Evolutionary conservation across 2,329 filamentous ascomycete species (phyloP).

Genomic region (Ploettnerulaceae sp.): DNA sequence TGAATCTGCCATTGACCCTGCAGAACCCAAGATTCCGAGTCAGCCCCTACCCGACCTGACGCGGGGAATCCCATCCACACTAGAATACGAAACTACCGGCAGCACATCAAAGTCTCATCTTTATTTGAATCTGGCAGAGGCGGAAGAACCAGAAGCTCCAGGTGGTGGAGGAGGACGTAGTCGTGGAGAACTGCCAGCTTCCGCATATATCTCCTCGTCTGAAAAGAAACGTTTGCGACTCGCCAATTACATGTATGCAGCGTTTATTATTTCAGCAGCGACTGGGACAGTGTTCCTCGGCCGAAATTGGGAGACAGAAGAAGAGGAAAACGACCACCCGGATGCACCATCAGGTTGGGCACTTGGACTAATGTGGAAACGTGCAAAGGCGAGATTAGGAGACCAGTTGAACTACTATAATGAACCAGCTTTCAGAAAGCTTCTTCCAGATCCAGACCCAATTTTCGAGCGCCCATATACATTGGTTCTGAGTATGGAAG

Average conservation of each 20-base stretch:
- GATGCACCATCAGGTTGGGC: constrained; percentile 79
- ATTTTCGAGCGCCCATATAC: constrained; percentile 84
- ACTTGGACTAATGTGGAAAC: constrained; percentile 70
- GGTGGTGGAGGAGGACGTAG: constrained; percentile 46
- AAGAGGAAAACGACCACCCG: constrained; percentile 63
- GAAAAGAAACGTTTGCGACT: constrained; percentile 75
- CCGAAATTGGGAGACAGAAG: constrained; percentile 75
- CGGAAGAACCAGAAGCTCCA: constrained; percentile 36
- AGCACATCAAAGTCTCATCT: constrained; percentile 35
- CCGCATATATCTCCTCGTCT: constrained; percentile 83
- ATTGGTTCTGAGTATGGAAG: constrained; percentile 85
- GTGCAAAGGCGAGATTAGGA: constrained; percentile 67
- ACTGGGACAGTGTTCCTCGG: constrained; percentile 62
- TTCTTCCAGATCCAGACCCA: constrained; percentile 78
- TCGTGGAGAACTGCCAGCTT: constrained; percentile 65
- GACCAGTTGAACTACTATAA: constrained; percentile 88
- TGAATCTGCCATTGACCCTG: constrained; percentile 36
- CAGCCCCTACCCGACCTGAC: constrained; percentile 83
- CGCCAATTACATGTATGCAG: constrained; percentile 68
- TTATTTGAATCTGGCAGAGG: constrained; percentile 51
- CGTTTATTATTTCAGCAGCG: constrained; percentile 53
- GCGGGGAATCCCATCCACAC: constrained; percentile 89
- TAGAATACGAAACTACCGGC: constrained; percentile 68
- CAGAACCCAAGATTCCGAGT: constrained; percentile 45
- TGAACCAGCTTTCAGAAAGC: constrained; percentile 89